Evolutionary conservation across 1,139 yeast genomes (phyloP).

Genomic region (Candida smagusa): DNA sequence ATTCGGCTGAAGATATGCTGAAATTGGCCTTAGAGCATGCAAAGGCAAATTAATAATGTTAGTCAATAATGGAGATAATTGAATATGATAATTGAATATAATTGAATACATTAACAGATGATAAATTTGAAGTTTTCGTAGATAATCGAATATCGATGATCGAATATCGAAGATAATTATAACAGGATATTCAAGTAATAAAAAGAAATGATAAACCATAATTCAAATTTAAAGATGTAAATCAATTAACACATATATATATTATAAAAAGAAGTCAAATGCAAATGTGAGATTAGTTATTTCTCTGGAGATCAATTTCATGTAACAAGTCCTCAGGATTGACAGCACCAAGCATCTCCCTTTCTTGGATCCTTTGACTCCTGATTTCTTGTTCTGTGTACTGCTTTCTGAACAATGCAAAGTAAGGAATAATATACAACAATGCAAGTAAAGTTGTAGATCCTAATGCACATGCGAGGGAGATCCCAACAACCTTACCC

Average conservation of each 20-base stretch:
- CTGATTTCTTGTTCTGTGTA: slow-evolving; percentile 26
- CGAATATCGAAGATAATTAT: no score
- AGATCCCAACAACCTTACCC: slow-evolving; percentile 85
- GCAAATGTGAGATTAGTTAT: slow-evolving; percentile 8
- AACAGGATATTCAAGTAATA: no score
- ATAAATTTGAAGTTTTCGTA: no score
- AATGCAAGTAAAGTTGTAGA: slow-evolving; percentile 67
- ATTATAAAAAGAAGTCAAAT: no score
- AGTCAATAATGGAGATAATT: no score
- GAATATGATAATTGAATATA: no score
- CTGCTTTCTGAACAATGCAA: slow-evolving; percentile 46
- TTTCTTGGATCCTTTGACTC: slow-evolving; percentile 56
- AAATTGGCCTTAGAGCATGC: background rate
- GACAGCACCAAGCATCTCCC: slow-evolving; percentile 64
- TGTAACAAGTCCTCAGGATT: slow-evolving; percentile 62
- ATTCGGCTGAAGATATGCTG: background rate
- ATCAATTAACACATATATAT: no score
- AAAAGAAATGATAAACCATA: no score
- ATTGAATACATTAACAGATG: no score
- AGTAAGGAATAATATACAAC: slow-evolving; percentile 55
- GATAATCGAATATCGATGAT: no score
- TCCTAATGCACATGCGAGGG: slow-evolving; percentile 85
- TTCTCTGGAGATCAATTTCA: slow-evolving; percentile 51
- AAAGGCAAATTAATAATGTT: background rate
- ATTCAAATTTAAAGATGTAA: no score